phyloP scores from a whole-genome alignment of 1,284 basidiomycete genomes.

The Microbotryum saponariae region DNA sequence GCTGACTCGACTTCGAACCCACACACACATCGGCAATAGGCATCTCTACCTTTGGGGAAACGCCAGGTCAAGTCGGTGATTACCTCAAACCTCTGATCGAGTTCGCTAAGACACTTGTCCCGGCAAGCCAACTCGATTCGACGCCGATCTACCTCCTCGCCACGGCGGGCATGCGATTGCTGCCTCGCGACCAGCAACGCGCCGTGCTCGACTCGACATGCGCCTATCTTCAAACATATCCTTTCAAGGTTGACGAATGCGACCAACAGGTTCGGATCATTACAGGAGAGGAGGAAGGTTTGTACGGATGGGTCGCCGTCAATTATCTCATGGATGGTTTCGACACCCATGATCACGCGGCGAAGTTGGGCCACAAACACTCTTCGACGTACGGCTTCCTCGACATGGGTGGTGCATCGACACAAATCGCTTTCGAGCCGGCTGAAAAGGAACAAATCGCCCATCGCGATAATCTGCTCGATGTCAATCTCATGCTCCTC shows the following conservation, averaged over 20 bases:
- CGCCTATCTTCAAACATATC: slow-evolving; percentile 61
- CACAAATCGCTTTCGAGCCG: slow-evolving; percentile 94
- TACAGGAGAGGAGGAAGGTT: slow-evolving; percentile 93
- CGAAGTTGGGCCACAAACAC: slow-evolving; percentile 31
- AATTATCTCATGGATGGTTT: slow-evolving; percentile 99
- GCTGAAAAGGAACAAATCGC: slow-evolving; percentile 51
- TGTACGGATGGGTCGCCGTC: slow-evolving; percentile 98
- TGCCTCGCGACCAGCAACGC: slow-evolving; percentile 61
- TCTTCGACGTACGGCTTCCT: slow-evolving; percentile 89
- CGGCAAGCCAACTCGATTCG: slow-evolving; percentile 67
- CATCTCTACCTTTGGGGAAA: slow-evolving; percentile 70
- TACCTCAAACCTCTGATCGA: slow-evolving; percentile 77
- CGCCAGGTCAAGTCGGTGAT: slow-evolving; percentile 58
- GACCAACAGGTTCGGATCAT: slow-evolving; percentile 87
- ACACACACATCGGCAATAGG: slow-evolving; percentile 48
- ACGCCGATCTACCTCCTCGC: slow-evolving; percentile 93
- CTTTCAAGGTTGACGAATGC: slow-evolving; percentile 69
- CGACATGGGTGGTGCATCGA: slow-evolving; percentile 98
- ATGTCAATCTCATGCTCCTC: slow-evolving; percentile 72
- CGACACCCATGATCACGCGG: slow-evolving; percentile 46
- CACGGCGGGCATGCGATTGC: slow-evolving; percentile 92
- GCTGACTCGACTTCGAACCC: background rate
- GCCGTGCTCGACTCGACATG: slow-evolving; percentile 70
- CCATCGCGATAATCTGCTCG: slow-evolving; percentile 57
- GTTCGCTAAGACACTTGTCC: slow-evolving; percentile 76